Percentiles rank a stretch among this genome's conserved stretches.
Evolutionary conservation across 345 rosid species (phyloP).

Genomic region (Zanthoxylum bungeanum): DNA sequence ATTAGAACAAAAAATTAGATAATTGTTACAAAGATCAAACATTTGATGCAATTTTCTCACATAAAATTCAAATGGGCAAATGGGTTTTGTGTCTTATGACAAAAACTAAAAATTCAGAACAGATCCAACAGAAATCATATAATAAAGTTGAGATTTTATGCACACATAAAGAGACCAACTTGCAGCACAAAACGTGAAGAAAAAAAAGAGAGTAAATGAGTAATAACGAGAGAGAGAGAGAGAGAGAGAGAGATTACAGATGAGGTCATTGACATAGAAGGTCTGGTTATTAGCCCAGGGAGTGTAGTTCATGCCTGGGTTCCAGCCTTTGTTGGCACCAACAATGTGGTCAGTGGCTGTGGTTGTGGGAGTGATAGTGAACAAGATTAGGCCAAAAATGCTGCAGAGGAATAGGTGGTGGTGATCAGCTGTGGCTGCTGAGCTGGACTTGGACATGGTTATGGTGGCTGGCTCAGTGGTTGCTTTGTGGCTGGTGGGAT

Average conservation of each 20-base stretch:
- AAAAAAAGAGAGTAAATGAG: neutral
- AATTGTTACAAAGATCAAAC: neutral
- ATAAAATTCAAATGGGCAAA: neutral
- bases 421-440: neutral
- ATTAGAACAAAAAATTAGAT: neutral
- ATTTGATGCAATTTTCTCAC: neutral
- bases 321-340: conserved; percentile 81
- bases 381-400: conserved; percentile 27
- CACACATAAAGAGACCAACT: neutral
- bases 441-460: neutral
- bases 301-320: conserved; percentile 72
- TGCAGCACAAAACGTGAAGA: no score
- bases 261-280: conserved; percentile 67
- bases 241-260: conserved; percentile 40
- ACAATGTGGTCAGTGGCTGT: conserved; percentile 75
- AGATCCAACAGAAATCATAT: neutral
- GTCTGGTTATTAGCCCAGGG: conserved; percentile 72
- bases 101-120: neutral
- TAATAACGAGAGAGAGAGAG: no score
- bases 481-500: neutral
- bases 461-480: neutral
- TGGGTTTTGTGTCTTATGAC: neutral
- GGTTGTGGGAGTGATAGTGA: conserved; percentile 18
- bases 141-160: neutral
- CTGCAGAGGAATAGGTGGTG: neutral